Evolutionary conservation across 2,329 filamentous ascomycete species (phyloP).

Genomic region (Clarireedia sp.): DNA sequence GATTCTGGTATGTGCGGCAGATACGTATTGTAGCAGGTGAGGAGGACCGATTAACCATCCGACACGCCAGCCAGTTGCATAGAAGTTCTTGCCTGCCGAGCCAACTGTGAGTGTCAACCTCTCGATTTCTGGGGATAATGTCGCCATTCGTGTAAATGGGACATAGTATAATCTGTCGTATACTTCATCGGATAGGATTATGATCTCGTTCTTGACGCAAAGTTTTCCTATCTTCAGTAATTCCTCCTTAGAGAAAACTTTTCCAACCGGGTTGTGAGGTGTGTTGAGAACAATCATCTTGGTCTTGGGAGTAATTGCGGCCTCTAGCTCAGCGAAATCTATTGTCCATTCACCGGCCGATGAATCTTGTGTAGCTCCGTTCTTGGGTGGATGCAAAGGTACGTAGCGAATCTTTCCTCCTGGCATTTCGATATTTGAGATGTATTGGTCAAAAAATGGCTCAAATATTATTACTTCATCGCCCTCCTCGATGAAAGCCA

Average conservation of each 20-base stretch:
- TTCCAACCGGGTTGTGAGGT: conserved; percentile 89
- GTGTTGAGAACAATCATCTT: conserved; percentile 95
- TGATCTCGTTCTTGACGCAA: conserved; percentile 86
- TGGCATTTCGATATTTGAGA: conserved; percentile 97
- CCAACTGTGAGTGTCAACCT: conserved; percentile 86
- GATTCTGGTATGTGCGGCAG: conserved; percentile 88
- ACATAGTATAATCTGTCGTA: conserved; percentile 95
- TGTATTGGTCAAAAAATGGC: conserved; percentile 99
- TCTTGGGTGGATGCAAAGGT: conserved; percentile 79
- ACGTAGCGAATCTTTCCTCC: conserved; percentile 93
- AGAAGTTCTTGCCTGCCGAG: conserved; percentile 96
- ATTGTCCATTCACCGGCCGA: conserved; percentile 84
- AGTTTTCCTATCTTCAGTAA: conserved; percentile 78
- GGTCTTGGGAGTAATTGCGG: conserved; percentile 73
- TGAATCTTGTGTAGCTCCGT: conserved; percentile 70
- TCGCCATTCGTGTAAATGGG: conserved; percentile 87
- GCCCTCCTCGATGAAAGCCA: conserved; percentile 90
- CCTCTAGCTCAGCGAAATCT: conserved; percentile 74
- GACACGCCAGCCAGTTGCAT: conserved; percentile 93
- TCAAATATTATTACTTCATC: conserved; percentile 98
- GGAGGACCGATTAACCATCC: conserved; percentile 88
- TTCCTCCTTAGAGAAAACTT: conserved; percentile 82
- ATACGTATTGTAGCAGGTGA: conserved; percentile 83
- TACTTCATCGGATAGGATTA: conserved; percentile 87
- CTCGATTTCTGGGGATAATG: conserved; percentile 82